A percentile compares a stretch with the other conserved stretches of the same genome.
phyloP scores from a whole-genome alignment of 2,329 filamentous ascomycete genomes.

The Aspergillus aculeatinus region DNA sequence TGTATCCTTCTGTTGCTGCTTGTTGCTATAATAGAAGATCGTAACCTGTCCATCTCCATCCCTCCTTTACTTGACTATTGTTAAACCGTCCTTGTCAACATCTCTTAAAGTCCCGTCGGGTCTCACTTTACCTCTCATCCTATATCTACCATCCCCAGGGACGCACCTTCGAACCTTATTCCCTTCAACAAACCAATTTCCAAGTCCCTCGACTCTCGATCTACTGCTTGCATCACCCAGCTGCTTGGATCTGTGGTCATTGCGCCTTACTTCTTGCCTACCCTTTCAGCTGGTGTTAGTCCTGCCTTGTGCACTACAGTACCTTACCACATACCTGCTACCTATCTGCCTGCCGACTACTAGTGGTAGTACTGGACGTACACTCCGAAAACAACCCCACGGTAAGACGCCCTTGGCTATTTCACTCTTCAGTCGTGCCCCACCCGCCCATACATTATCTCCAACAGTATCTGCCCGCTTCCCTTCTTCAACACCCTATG shows the following conservation, averaged over 20 bases:
- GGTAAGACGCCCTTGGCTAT: conserved; percentile 4
- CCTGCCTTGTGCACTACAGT: background rate
- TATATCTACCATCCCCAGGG: conserved; percentile 22
- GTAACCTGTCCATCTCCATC: conserved; percentile 18
- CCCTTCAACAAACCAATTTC: conserved; percentile 1
- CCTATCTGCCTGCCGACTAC: background rate
- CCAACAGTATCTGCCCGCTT: background rate
- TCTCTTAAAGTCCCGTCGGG: conserved; percentile 10
- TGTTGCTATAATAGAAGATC: conserved; percentile 25
- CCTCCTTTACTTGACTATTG: conserved; percentile 12
- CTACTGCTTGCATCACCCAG: background rate
- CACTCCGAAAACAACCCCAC: background rate
- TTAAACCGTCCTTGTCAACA: conserved; percentile 10
- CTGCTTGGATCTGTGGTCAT: conserved; percentile 3
- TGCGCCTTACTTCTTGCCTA: conserved; percentile 1
- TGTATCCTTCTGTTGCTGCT: conserved; percentile 26
- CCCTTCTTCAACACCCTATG: background rate
- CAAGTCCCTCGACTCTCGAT: background rate
- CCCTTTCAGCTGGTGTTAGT: background rate
- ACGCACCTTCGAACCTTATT: conserved; percentile 13
- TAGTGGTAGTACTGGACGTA: background rate
- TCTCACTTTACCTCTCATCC: conserved; percentile 7
- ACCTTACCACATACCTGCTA: background rate
- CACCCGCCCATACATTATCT: background rate
- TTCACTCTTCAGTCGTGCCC: background rate